Evolutionary conservation across 2,329 filamentous ascomycete species (phyloP).

Genomic region (Talaromyces atroroseus): DNA sequence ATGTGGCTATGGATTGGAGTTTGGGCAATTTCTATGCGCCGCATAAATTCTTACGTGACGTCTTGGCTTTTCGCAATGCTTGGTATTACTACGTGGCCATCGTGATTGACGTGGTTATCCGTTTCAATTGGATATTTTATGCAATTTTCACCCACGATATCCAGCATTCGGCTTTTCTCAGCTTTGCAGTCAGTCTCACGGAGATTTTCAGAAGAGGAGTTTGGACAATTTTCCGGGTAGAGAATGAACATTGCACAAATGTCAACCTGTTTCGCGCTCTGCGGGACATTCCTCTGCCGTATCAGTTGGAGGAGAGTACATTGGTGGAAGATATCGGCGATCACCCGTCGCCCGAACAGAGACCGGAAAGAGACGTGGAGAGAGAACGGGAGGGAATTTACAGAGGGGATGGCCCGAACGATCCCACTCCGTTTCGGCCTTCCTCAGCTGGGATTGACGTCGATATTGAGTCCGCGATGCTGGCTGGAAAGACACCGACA

Average conservation of each 20-base stretch:
- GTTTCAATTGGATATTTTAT: slow-evolving; percentile 94
- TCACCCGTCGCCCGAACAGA: slow-evolving; percentile 15
- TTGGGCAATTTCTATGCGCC: slow-evolving; percentile 71
- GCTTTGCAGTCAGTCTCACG: slow-evolving; percentile 70
- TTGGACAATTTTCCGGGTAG: slow-evolving; percentile 89
- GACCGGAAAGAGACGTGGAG: slow-evolving; percentile 1
- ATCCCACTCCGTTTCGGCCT: neutral
- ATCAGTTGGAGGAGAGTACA: slow-evolving; percentile 44
- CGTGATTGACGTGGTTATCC: slow-evolving; percentile 72
- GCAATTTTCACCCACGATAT: slow-evolving; percentile 72
- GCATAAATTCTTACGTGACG: slow-evolving; percentile 65
- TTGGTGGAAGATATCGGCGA: slow-evolving; percentile 13
- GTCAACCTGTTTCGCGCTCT: slow-evolving; percentile 86
- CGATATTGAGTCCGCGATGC: slow-evolving; percentile 24
- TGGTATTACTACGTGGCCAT: slow-evolving; percentile 89
- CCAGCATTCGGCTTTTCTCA: slow-evolving; percentile 77
- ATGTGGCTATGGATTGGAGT: slow-evolving; percentile 93
- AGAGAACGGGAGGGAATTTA: slow-evolving; percentile 7
- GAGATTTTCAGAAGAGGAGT: slow-evolving; percentile 82
- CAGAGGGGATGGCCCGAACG: neutral
- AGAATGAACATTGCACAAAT: slow-evolving; percentile 95
- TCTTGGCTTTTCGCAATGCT: slow-evolving; percentile 68
- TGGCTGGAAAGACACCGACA: slow-evolving; percentile 21
- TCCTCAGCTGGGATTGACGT: slow-evolving; percentile 13
- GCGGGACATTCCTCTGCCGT: slow-evolving; percentile 80